Evolutionary conservation across 306 rosid species (phyloP).

Genomic region (Sechiopsis laciniata): DNA sequence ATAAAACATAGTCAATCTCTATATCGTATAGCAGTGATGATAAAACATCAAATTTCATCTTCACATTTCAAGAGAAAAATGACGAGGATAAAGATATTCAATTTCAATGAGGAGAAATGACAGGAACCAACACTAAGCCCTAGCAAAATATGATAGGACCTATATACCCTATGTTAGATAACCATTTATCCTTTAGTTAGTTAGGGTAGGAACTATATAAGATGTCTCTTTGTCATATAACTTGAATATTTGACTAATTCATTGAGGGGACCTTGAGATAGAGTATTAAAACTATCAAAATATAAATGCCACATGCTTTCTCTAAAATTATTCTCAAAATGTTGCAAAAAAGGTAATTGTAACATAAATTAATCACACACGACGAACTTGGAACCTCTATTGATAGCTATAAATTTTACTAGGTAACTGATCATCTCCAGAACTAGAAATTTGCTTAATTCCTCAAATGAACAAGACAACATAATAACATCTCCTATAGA

Average conservation of each 20-base stretch:
- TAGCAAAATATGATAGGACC: background rate
- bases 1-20: background rate
- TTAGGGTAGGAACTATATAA: too few species aligned
- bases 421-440: background rate
- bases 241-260: too few species aligned
- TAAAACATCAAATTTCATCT: background rate
- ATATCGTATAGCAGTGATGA: background rate
- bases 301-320: background rate
- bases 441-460: background rate
- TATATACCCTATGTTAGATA: too few species aligned
- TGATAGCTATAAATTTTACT: background rate
- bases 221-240: too few species aligned
- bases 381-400: background rate
- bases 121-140: background rate
- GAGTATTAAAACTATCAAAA: too few species aligned
- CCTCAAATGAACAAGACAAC: background rate
- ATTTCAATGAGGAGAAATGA: background rate
- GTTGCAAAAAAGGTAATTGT: background rate
- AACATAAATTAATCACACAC: background rate
- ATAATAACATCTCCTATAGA: slow-evolving; percentile 5
- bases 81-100: background rate
- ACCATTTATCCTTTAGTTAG: too few species aligned
- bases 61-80: background rate
- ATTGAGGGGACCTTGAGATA: too few species aligned
- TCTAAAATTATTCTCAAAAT: background rate